A percentile compares a stretch with the other conserved stretches of the same genome.
Conservation (phyloP, 208 protist species). For the Polymyxa betae region DNA sequence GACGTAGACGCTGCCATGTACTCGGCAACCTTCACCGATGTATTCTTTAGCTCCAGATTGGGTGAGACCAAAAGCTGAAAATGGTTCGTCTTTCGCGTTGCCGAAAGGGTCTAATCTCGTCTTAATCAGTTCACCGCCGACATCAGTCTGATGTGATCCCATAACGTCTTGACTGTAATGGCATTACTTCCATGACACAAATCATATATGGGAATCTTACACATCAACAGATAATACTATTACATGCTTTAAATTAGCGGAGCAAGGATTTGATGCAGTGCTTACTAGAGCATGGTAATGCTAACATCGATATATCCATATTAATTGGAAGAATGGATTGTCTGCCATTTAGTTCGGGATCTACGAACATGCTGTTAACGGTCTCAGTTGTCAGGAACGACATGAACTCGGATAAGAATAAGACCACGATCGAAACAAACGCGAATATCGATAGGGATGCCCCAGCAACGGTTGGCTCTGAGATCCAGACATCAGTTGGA, state of each 20-base stretch:
- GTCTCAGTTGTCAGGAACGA: slow-evolving; percentile 41
- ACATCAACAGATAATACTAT: not conserved
- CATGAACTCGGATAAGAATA: slow-evolving; percentile 27
- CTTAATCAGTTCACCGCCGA: slow-evolving; percentile 35
- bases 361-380: slow-evolving; percentile 27
- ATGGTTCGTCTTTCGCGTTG: slow-evolving; percentile 33
- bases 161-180: not conserved
- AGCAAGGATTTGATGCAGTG: not conserved
- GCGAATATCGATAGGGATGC: not conserved
- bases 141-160: slow-evolving; percentile 39
- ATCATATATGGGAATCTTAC: not conserved
- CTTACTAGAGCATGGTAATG: slow-evolving; percentile 36
- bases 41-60: not conserved
- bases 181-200: not conserved
- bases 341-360: not conserved
- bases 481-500: not conserved
- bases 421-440: not conserved
- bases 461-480: slow-evolving; percentile 19
- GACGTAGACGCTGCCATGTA: slow-evolving; percentile 23
- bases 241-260: not conserved
- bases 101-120: not conserved
- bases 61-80: not conserved
- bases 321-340: not conserved
- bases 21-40: slow-evolving; percentile 45
- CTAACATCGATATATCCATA: slow-evolving; percentile 43